Percentiles rank a stretch among this genome's conserved stretches.
phyloP scores from a whole-genome alignment of 208 protist species.

The Angomonas ambiguus region DNA sequence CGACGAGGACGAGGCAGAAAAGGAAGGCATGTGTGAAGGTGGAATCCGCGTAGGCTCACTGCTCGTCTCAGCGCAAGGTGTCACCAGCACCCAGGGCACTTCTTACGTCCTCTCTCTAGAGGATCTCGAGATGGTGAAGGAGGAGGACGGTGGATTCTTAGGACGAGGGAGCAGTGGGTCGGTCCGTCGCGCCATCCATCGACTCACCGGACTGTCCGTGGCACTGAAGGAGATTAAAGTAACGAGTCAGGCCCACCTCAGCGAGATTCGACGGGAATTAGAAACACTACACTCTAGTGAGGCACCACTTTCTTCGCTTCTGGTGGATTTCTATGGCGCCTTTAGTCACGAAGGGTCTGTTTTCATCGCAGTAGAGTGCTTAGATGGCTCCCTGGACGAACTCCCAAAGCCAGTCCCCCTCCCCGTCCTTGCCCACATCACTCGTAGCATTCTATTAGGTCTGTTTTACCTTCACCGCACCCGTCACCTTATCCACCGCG shows the following conservation, averaged over 20 bases:
- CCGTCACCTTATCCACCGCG: constrained; percentile 92
- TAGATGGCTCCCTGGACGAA: constrained; percentile 85
- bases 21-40: constrained; percentile 46
- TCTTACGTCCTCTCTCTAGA: constrained; percentile 72
- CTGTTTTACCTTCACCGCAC: constrained; percentile 86
- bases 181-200: constrained; percentile 60
- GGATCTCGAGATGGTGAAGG: constrained; percentile 56
- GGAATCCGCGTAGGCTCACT: constrained; percentile 70
- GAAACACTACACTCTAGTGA: constrained; percentile 68
- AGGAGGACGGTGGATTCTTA: constrained; percentile 51
- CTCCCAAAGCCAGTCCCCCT: constrained; percentile 50
- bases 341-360: constrained; percentile 84
- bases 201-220: constrained; percentile 42
- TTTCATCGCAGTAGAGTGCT: constrained; percentile 89
- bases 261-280: constrained; percentile 80
- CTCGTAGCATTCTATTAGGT: constrained; percentile 76
- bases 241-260: constrained; percentile 59
- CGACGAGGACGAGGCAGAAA: constrained; percentile 28
- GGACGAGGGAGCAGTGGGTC: constrained; percentile 82
- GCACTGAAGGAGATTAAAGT: constrained; percentile 90
- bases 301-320: constrained; percentile 24
- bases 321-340: constrained; percentile 89
- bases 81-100: constrained; percentile 43
- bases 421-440: constrained; percentile 54
- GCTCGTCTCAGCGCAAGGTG: constrained; percentile 66